Evolutionary conservation across 202 grass and related monocot genomes (phyloP).

Genomic region (Panicum hallii): DNA sequence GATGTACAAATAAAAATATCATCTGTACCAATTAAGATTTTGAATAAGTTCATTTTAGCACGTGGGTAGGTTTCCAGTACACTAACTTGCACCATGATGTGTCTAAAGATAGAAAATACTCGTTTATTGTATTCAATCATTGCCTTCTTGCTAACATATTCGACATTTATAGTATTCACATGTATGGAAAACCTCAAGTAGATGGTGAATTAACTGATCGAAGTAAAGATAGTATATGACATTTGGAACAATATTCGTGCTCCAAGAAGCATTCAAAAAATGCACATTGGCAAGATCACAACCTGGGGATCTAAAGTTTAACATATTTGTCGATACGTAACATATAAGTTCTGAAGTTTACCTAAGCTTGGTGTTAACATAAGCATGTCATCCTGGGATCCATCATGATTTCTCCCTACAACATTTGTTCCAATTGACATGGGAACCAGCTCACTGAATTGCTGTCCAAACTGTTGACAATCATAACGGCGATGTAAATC

Average conservation of each 20-base stretch:
- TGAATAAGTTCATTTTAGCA: too few relatives aligned
- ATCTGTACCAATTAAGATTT: too few relatives aligned
- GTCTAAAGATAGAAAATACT: background rate
- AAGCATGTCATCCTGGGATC: background rate
- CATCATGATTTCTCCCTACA: conserved; percentile 36
- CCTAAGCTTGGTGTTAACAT: background rate
- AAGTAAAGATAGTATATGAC: background rate
- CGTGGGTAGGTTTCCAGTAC: too few relatives aligned
- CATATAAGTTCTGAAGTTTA: background rate
- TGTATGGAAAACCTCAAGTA: background rate
- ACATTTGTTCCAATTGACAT: conserved; percentile 15
- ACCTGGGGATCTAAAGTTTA: background rate
- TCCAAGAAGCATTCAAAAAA: background rate
- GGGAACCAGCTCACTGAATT: background rate
- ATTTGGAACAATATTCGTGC: background rate
- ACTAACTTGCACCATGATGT: background rate
- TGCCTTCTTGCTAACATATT: background rate
- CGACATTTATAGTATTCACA: background rate
- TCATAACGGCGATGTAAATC: conserved; percentile 35
- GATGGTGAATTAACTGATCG: background rate
- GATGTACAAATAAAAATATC: too few relatives aligned
- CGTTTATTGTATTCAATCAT: background rate
- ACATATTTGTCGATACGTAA: background rate
- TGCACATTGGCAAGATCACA: background rate
- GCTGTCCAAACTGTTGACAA: conserved; percentile 24